Evolutionary conservation across 805 yeast species (phyloP).

Genomic region (Candida vartiovaarae): DNA sequence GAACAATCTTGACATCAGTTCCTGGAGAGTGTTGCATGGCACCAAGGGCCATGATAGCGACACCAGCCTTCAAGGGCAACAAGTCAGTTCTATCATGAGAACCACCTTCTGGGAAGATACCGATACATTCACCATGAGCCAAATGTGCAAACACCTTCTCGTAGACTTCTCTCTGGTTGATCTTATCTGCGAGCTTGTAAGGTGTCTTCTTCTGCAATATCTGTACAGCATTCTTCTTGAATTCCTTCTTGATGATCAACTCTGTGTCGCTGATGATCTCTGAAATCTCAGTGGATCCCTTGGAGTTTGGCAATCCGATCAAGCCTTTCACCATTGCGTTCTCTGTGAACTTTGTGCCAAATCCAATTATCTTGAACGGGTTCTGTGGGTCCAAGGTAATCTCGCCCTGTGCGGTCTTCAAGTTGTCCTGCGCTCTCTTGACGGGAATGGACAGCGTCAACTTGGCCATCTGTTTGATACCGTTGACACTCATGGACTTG

Average conservation of each 20-base stretch:
- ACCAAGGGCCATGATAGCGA: conserved; percentile 96
- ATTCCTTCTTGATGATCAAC: conserved; percentile 60
- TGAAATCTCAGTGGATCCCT: conserved; percentile 69
- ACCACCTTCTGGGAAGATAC: conserved; percentile 98
- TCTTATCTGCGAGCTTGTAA: conserved; percentile 71
- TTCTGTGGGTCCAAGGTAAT: conserved; percentile 50
- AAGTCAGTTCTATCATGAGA: conserved; percentile 92
- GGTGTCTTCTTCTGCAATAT: conserved; percentile 44
- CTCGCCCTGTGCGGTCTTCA: conserved; percentile 59
- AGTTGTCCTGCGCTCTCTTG: conserved; percentile 83
- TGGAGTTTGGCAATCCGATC: conserved; percentile 66
- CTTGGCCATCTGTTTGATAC: conserved; percentile 72
- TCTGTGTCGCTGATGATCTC: conserved; percentile 69
- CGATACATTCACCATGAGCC: conserved; percentile 73
- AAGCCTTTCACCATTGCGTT: conserved; percentile 57
- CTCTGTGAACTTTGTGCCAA: conserved; percentile 55
- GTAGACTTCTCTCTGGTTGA: conserved; percentile 82
- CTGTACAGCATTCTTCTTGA: conserved; percentile 42
- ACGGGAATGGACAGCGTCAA: conserved; percentile 85
- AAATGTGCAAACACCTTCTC: conserved; percentile 79
- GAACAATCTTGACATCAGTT: conserved; percentile 79
- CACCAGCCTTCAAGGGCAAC: conserved; percentile 93
- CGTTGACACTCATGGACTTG: conserved; percentile 52
- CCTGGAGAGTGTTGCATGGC: conserved; percentile 76
- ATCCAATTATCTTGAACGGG: conserved; percentile 52